Base-by-base conservation (phyloP, 345 rosid genomes). In the Mercurialis annua region DNA sequence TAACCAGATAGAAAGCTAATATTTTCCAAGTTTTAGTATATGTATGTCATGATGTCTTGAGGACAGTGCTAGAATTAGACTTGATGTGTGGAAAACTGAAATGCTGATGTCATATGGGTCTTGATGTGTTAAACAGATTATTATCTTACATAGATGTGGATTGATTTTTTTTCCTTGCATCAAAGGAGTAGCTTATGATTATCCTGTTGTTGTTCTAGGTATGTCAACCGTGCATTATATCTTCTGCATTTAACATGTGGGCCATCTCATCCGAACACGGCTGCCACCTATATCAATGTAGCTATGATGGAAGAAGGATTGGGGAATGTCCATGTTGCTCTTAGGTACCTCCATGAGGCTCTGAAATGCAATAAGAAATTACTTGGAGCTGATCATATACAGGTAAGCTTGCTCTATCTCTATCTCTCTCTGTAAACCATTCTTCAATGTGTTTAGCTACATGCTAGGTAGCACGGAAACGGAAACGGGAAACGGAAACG, bases 221-320 rank as follows among this genome's bases (percentile, higher is more conserved):
- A 76, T 66, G 79, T 76, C 54, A 76, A 71, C 46, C 79, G 79
- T n/a, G 79, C 79, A 11, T 30, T 76, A 36, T 76, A 76, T 66
- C 72, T 76, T 38, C 62, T 76, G 68, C 79, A 76, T 68, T 57
- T 76, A 66, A 76, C 75, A 21, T 76, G 79, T 49, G 79, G 79
- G 31, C 71, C 79, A 62, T 76, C 79, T 61, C 79, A 76, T 67
- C 79, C 79, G 30, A 76, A 76, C 40, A 76, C 79, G 14, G 79
- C 79, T 55, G 79, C 79, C 59, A 76, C 79, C 20, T 76, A 76
- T 63, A 76, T 76, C 64, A 76, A 76, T 49, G 75, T 76, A 38
- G 79, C 79, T 29, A 76, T 76, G 79, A 76, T 76, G 79, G 79
- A 76, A 71, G 79, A 76, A 66, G 79, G 79, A 42, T 71, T 76